Percentiles rank a stretch among this genome's conserved stretches.
phyloP scores from a whole-genome alignment of 2,329 filamentous ascomycete genomes.

The Penicillium concentricum region DNA sequence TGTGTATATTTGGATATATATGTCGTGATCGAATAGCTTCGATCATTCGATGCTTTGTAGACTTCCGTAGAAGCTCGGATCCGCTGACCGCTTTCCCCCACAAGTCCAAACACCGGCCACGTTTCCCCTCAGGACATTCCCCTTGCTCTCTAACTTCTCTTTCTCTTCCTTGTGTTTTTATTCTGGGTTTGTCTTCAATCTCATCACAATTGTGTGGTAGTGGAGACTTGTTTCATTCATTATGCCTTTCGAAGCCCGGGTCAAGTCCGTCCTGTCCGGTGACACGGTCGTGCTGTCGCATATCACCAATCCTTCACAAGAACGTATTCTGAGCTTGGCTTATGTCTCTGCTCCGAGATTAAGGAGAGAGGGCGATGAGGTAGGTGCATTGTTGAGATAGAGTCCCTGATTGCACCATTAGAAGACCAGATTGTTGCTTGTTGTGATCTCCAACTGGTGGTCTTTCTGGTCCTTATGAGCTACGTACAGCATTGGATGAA shows the following conservation, averaged over 20 bases:
- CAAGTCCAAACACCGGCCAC: constrained; percentile 31
- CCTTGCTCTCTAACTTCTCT: constrained; percentile 15
- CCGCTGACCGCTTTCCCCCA: constrained; percentile 31
- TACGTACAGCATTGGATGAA: not conserved
- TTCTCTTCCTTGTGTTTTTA: constrained; percentile 10
- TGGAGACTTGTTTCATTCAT: constrained; percentile 18
- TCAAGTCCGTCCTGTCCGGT: constrained; percentile 92
- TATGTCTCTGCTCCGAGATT: constrained; percentile 88
- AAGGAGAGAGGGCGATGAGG: constrained; percentile 84
- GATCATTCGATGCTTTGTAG: not conserved
- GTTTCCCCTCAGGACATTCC: constrained; percentile 28
- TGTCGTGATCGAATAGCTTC: not conserved
- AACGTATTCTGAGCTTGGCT: constrained; percentile 85
- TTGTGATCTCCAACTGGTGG: not conserved
- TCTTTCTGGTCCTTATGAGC: not conserved
- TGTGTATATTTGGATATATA: not conserved
- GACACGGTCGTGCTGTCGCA: constrained; percentile 85
- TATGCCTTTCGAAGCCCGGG: constrained; percentile 60
- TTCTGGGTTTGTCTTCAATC: constrained; percentile 11
- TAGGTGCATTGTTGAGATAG: constrained; percentile 32
- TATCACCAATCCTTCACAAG: constrained; percentile 74
- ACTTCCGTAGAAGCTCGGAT: constrained; percentile 7
- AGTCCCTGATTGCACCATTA: not conserved
- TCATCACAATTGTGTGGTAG: constrained; percentile 12
- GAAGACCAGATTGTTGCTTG: not conserved